Evolutionary conservation across 768 basidiomycete species (phyloP), one percentile per base, ranked within the genome.

Genomic region (Crucibulum laeve): DNA sequence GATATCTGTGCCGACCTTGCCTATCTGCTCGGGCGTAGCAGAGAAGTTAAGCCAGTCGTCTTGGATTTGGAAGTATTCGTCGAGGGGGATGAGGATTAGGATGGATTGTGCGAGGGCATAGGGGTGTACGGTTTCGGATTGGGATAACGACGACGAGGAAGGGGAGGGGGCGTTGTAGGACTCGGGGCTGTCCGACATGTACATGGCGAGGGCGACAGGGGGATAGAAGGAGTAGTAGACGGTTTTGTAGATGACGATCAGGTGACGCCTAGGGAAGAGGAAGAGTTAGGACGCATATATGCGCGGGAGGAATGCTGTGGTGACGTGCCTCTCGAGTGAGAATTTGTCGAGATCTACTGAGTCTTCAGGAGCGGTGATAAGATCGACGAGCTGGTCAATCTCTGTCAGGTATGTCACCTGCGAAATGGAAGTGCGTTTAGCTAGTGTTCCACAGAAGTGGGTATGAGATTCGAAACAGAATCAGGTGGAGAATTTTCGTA

Each of bases 151-250:
- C n/a, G n/a, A n/a, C n/a, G n/a, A n/a, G n/a, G n/a, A n/a, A n/a
- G n/a, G n/a, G 25, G 43, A 32, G 17, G 57, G 49, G 14, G 69
- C 52, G 17, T 51, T 58, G 54, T 79, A 76, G 25, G 68, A 60
- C 34, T 69, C 68, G 10, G 86, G 80, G 42, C 91, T 75, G 39
- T 71, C 70, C 53, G 75, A 77, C 63, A 93, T 71, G 62, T 84
- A 79, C 82, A 98, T 84, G 8, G 92, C 92, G 50, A 93, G 83
- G 11, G 95, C 96, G 50, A 98, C 91, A 37, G 96, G 92, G 51
- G 98, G 90, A 70, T 97, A 96, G 79, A 98, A 98, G 23, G 92
- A 96, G 68, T 98, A 99, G 70, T 79, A 95, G 0, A 95, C 90
- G 22, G 95, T 98, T 69, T 99, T 99, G 81, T 93, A 97, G 49